A percentile compares a stretch with the other conserved stretches of the same genome.
phyloP scores from a whole-genome alignment of 352 stramenopile species.

The Phytophthora cajani region DNA sequence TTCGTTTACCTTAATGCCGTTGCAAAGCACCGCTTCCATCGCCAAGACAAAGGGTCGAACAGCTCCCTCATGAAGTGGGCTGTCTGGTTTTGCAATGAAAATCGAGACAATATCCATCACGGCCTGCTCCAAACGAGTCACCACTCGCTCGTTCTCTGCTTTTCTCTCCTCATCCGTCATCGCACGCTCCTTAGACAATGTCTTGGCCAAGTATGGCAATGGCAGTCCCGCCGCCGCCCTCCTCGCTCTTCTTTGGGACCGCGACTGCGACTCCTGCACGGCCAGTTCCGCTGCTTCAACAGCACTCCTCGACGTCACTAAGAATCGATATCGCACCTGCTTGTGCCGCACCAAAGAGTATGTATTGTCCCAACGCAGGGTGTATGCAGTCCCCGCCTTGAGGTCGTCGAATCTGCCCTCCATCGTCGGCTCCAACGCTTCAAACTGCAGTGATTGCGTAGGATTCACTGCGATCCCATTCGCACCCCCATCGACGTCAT shows the following conservation, averaged over 20 bases:
- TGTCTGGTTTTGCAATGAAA: slow-evolving; percentile 74
- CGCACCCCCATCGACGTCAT: not conserved
- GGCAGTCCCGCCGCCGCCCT: slow-evolving; percentile 28
- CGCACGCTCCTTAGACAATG: slow-evolving; percentile 43
- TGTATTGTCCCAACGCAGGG: slow-evolving; percentile 77
- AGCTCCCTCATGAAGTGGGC: slow-evolving; percentile 77
- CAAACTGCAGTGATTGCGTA: slow-evolving; percentile 11
- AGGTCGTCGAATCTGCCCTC: slow-evolving; percentile 47
- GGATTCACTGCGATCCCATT: not conserved
- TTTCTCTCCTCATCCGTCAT: slow-evolving; percentile 38
- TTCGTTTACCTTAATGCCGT: slow-evolving; percentile 65
- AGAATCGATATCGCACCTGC: slow-evolving; percentile 60
- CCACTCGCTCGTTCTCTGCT: slow-evolving; percentile 32
- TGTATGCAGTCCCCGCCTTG: slow-evolving; percentile 48
- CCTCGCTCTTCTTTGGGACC: slow-evolving; percentile 27
- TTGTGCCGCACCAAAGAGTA: slow-evolving; percentile 83
- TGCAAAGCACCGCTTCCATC: slow-evolving; percentile 66
- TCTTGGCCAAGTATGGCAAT: slow-evolving; percentile 47
- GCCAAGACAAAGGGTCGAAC: slow-evolving; percentile 63
- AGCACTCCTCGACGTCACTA: slow-evolving; percentile 47
- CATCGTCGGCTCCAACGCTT: slow-evolving; percentile 19
- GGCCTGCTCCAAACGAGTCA: slow-evolving; percentile 29
- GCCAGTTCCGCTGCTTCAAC: slow-evolving; percentile 59
- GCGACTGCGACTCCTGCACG: slow-evolving; percentile 49
- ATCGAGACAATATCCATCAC: slow-evolving; percentile 77